Evolutionary conservation across 1,284 basidiomycete species (phyloP), one percentile per base, ranked within the genome.

Genomic region (Tylopilus orsonianus): DNA sequence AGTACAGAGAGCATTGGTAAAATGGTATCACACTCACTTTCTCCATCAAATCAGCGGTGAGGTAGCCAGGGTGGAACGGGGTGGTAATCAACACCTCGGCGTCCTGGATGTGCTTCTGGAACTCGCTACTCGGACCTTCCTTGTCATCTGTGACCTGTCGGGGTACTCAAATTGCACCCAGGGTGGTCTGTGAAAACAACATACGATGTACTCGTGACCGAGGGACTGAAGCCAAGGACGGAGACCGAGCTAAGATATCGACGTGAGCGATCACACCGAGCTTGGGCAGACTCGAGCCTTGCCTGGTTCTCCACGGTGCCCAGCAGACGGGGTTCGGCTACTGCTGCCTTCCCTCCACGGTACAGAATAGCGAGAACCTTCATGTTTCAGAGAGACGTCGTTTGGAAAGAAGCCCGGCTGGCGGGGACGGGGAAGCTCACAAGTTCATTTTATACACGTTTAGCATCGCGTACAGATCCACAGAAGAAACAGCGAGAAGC

Each of bases 51-150:
- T 94, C 90, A 33, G 74, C 77, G 5, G 91, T 94, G 52, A 95
- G 80, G 72, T 97, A 96, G 55, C 85, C 93, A 39, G 90, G 90
- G 68, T 92, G 88, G 84, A 93, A 97, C 10, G 94, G 93, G 0
- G 93, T 97, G 14, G 92, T 95, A 69, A 95, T 91, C 60, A 88
- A 67, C 49, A 90, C 77, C 66, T 89, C 86, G 35, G 83, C 88
- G 66, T 95, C 92, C 49, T 80, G 79, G 55, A 97, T 79, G 67
- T 97, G 79, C 71, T 93, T 91, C 65, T 92, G 85, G 77, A 97
- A 95, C 56, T 80, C 85, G 49, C 87, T 90, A 67, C 90, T 74
- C 9, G 85, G 74, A 24, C 92, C 91, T 65, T 97, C 94, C 73
- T 97, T 97, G 78, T 85, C 84, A 65, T 84, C 85, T 34, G 89